Base-by-base conservation (phyloP, 1,284 basidiomycete species). In the Gymnopus androsaceus region DNA sequence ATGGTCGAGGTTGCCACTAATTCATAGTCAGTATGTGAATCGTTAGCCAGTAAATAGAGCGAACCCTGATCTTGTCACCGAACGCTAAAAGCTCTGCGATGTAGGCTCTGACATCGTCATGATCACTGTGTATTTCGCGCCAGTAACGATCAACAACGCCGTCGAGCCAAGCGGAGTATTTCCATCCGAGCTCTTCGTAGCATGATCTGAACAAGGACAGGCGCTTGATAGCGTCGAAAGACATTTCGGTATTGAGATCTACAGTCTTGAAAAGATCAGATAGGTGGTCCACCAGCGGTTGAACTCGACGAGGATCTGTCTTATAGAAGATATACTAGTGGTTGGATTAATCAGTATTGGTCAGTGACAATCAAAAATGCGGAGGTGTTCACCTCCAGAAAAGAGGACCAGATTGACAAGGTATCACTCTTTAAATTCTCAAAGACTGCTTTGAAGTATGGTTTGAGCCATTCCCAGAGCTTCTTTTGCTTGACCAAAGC, bases 391-490 rank as follows among this genome's bases (percentile, higher is more conserved):
- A 87, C 87, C 74, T 87, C 85, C 25, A 88, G 67, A 69, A 89
- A 89, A 0, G 85, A 84, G 14, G 80, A 76, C 87, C 87, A 90
- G 28, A 88, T 79, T 19, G 77, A 71, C 11, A 88, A 66, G 0
- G 84, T 88, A 61, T 90, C 87, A 7, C 82, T 80, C 63, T 87
- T 87, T 60, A 87, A 76, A 61, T 81, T 84, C 51, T 76, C 74
- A 63, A 95, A 87, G 27, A 93, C 84, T 45, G 80, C 80, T 11
- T 81, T 78, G 44, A 95, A 79, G 40, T 84, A 77, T 0, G 86
- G 85, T 21, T 75, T 80, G 51, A 94, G 83, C 94, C 94, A 98
- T 36, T 80, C 74, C 92, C 93, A 95, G 2, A 97, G 72, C 27
- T 69, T 70, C 28, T 81, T 68, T 67, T 95, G 88, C 62, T 87